phyloP scores from a whole-genome alignment of 2,329 filamentous ascomycete species.

The Xylogone sp. region DNA sequence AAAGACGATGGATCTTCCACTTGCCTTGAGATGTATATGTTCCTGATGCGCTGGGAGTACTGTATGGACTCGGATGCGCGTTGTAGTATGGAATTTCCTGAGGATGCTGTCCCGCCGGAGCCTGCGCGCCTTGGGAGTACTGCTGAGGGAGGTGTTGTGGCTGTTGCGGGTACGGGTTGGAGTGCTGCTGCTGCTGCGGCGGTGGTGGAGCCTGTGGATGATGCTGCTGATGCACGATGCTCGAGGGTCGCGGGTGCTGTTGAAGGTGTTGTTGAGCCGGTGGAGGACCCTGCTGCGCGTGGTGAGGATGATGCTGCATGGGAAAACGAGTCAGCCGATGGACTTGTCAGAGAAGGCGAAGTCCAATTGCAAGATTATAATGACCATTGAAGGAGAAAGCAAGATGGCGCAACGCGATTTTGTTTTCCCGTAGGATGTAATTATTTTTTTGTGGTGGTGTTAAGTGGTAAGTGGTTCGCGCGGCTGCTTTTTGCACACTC shows the following conservation, averaged over 20 bases:
- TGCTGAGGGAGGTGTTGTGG: constrained; percentile 58
- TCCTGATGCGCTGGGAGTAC: constrained; percentile 73
- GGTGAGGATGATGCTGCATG: constrained; percentile 71
- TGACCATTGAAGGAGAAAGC: constrained; percentile 27
- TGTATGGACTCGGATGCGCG: constrained; percentile 78
- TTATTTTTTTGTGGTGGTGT: not conserved
- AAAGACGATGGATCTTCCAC: constrained; percentile 24
- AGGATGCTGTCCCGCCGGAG: constrained; percentile 55
- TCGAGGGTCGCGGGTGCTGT: constrained; percentile 62
- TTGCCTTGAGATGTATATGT: constrained; percentile 85
- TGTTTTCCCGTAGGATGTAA: constrained; percentile 17
- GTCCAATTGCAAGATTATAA: constrained; percentile 22
- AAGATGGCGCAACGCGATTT: constrained; percentile 25
- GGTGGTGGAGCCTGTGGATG: constrained; percentile 60
- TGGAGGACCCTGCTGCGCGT: constrained; percentile 69
- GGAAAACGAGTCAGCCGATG: not conserved
- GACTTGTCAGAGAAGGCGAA: not conserved
- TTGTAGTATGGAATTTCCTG: constrained; percentile 76
- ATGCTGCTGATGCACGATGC: constrained; percentile 68
- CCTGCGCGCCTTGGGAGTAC: constrained; percentile 65
- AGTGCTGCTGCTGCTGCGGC: constrained; percentile 53
- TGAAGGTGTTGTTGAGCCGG: constrained; percentile 57
- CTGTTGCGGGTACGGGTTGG: constrained; percentile 60
- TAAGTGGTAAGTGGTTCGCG: not conserved
- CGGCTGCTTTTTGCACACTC: constrained; percentile 6